These are phyloP conservation scores for Candida sanyiensis DNA, from an alignment of 805 yeast genomes.

Conservation along the genomic window DNA sequence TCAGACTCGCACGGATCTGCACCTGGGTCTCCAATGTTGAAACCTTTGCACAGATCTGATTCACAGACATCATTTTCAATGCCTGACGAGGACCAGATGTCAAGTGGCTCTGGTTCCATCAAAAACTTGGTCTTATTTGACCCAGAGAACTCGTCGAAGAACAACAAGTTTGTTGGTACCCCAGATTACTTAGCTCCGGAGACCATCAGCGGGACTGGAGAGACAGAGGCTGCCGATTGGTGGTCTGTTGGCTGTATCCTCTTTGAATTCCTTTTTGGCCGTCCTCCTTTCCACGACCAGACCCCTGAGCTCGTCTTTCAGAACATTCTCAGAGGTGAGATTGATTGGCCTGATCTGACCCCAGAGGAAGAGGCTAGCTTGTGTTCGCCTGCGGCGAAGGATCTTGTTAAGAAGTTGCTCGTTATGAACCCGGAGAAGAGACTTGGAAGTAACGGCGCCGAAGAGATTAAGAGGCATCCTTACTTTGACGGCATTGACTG, in stretches of 20 bases:
- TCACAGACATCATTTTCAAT: constrained; percentile 55
- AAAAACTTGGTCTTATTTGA: constrained; percentile 62
- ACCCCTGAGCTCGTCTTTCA: constrained; percentile 78
- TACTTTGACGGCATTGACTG: constrained; percentile 72
- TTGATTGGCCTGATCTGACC: constrained; percentile 77
- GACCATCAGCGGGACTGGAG: constrained; percentile 78
- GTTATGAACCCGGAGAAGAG: constrained; percentile 59
- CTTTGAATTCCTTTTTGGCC: constrained; percentile 88
- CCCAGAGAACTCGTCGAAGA: constrained; percentile 52
- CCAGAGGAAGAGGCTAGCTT: constrained; percentile 46
- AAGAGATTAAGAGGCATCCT: constrained; percentile 73
- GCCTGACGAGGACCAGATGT: constrained; percentile 40
- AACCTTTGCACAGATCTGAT: constrained; percentile 43
- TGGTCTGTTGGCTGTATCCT: constrained; percentile 97
- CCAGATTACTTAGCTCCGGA: constrained; percentile 98
- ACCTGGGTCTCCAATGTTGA: constrained; percentile 42
- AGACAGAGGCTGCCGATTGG: constrained; percentile 88
- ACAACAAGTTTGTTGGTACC: constrained; percentile 82
- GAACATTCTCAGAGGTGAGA: constrained; percentile 65
- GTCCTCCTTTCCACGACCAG: constrained; percentile 87
- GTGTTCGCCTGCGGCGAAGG: constrained; percentile 65
- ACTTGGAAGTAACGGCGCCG: constrained; percentile 72
- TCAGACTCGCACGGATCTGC: constrained; percentile 16
- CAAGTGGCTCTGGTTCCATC: constrained; percentile 9
- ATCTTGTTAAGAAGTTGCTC: constrained; percentile 60